Evolutionary conservation across 371 early-diverging fungal species (phyloP).

Genomic region (Mucor velutinosus): DNA sequence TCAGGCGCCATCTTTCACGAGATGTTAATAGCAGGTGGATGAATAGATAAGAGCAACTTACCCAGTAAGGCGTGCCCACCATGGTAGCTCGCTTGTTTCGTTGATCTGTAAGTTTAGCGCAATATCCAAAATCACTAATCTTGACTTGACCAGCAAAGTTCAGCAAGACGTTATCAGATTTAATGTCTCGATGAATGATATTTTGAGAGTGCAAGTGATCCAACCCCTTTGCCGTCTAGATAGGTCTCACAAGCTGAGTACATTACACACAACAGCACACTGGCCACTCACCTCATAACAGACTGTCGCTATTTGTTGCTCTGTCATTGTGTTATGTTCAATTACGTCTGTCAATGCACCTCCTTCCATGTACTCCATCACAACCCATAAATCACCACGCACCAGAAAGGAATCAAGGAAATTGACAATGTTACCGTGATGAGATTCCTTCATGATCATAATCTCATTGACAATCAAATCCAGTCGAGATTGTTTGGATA

Average conservation of each 20-base stretch:
- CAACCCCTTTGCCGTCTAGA: slow-evolving; percentile 65
- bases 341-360: slow-evolving; percentile 96
- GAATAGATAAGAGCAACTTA: background rate
- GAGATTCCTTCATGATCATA: slow-evolving; percentile 94
- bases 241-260: background rate
- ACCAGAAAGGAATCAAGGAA: slow-evolving; percentile 91
- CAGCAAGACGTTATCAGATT: slow-evolving; percentile 85
- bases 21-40: background rate
- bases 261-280: background rate
- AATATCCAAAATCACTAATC: slow-evolving; percentile 91
- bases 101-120: slow-evolving; percentile 81
- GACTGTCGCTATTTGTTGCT: slow-evolving; percentile 90
- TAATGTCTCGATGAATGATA: slow-evolving; percentile 93
- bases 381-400: slow-evolving; percentile 90
- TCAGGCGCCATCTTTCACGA: slow-evolving; percentile 81
- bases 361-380: slow-evolving; percentile 99
- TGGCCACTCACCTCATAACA: slow-evolving; percentile 80
- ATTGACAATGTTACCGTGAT: slow-evolving; percentile 95
- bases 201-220: slow-evolving; percentile 78
- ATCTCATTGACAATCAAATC: slow-evolving; percentile 97
- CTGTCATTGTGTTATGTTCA: slow-evolving; percentile 86
- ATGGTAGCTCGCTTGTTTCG: slow-evolving; percentile 80
- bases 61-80: slow-evolving; percentile 95
- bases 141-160: slow-evolving; percentile 83
- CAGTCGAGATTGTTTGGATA: slow-evolving; percentile 88